phyloP scores from a whole-genome alignment of 306 rosid genomes.

The Carpinus fangiana region DNA sequence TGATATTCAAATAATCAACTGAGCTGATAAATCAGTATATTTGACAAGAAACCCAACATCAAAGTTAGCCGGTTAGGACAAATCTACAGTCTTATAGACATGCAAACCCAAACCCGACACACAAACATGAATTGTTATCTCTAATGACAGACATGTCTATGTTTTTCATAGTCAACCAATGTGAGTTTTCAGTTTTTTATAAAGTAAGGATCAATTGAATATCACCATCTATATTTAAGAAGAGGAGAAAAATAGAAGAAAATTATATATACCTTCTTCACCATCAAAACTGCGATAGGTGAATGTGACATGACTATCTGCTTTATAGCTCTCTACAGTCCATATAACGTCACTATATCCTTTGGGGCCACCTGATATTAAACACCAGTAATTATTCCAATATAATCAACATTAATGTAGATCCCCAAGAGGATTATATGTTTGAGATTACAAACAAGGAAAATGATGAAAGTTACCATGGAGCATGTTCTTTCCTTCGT shows the following conservation, averaged over 20 bases:
- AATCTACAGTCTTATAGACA: no score
- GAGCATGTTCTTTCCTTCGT: slow-evolving; percentile 40
- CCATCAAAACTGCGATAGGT: slow-evolving; percentile 50
- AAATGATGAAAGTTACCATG: slow-evolving; percentile 31
- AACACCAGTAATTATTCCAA: background rate
- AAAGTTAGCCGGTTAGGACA: no score
- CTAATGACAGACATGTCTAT: no score
- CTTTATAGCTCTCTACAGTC: slow-evolving; percentile 37
- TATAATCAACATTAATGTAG: background rate
- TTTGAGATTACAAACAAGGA: background rate
- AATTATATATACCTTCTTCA: slow-evolving; percentile 49
- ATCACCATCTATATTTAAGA: background rate
- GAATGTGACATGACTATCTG: slow-evolving; percentile 52
- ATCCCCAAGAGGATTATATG: background rate
- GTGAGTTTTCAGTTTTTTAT: no score
- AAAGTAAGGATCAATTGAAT: background rate
- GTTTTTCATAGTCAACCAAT: no score
- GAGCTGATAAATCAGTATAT: background rate
- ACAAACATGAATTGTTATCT: no score
- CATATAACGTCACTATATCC: slow-evolving; percentile 66
- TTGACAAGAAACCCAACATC: no score
- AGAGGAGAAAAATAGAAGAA: background rate
- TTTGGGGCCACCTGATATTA: slow-evolving; percentile 51
- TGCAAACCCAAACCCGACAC: no score
- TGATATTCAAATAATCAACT: no score